Conservation (phyloP, 805 yeast species). For the Schizosaccharomyces osmophilus region DNA sequence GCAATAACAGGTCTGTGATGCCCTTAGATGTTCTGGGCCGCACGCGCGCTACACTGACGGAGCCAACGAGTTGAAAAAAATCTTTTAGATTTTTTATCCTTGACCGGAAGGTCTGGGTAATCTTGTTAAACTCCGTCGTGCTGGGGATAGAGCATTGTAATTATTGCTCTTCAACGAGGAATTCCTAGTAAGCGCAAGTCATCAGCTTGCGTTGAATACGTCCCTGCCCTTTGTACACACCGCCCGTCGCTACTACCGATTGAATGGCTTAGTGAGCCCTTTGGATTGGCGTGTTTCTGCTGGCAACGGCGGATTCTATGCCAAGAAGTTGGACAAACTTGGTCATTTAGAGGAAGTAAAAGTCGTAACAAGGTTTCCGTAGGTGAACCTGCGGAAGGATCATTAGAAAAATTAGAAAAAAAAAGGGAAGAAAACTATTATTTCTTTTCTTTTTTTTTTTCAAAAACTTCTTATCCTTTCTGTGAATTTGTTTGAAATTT, state of each 20-base stretch:
- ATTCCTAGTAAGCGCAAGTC: slow-evolving; percentile 25
- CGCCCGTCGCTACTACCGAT: slow-evolving; percentile 24
- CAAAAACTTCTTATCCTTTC: too few relatives aligned
- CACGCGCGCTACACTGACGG: slow-evolving; percentile 26
- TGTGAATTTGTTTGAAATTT: too few relatives aligned
- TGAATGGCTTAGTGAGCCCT: slow-evolving; percentile 23
- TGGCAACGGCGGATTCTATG: slow-evolving; percentile 12
- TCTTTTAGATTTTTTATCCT: slow-evolving; percentile 7
- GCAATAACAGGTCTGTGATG: slow-evolving; percentile 24
- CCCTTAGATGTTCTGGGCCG: slow-evolving; percentile 26
- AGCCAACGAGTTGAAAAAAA: slow-evolving; percentile 18
- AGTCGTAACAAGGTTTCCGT: slow-evolving; percentile 23
- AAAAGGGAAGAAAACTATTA: too few relatives aligned
- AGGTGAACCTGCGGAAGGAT: slow-evolving; percentile 21
- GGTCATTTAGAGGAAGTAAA: slow-evolving; percentile 24
- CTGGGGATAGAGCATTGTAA: slow-evolving; percentile 20
- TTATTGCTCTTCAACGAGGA: slow-evolving; percentile 24
- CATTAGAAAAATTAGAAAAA: slow-evolving; percentile 13
- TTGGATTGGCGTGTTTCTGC: slow-evolving; percentile 17
- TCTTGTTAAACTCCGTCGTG: slow-evolving; percentile 21
- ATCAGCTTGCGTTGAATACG: slow-evolving; percentile 23
- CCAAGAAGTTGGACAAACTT: slow-evolving; percentile 16
- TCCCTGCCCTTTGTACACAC: slow-evolving; percentile 24
- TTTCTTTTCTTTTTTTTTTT: too few relatives aligned
- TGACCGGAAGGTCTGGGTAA: slow-evolving; percentile 20